Evolutionary conservation across 2,329 filamentous ascomycete genomes (phyloP).

Genomic region (Ascomycota sp.): DNA sequence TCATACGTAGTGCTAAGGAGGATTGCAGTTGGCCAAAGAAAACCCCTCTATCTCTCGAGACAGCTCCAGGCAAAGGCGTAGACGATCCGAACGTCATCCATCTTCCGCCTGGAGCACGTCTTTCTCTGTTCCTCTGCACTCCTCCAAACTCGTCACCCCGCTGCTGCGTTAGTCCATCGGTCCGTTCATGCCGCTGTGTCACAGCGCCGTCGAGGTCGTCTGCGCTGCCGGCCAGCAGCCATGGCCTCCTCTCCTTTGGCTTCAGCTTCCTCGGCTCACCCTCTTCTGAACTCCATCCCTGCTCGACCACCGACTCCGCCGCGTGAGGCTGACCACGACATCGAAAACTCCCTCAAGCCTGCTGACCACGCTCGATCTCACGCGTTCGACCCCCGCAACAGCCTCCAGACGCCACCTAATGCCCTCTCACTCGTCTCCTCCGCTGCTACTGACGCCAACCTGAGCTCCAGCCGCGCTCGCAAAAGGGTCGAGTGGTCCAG

Average conservation of each 20-base stretch:
- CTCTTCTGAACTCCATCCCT: conserved; percentile 27
- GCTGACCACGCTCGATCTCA: conserved; percentile 14
- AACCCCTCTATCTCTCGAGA: no score
- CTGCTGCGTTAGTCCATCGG: no score
- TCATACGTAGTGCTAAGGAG: no score
- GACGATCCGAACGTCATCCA: no score
- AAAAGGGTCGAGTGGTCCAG: conserved; percentile 37
- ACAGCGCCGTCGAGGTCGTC: conserved; percentile 16
- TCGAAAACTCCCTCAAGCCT: conserved; percentile 14
- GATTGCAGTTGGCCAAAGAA: no score
- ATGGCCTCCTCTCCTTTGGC: conserved; percentile 21
- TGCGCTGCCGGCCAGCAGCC: conserved; percentile 15
- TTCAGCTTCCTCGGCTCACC: conserved; percentile 10
- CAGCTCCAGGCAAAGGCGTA: no score
- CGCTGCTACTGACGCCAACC: conserved; percentile 18
- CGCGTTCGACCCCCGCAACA: conserved; percentile 15
- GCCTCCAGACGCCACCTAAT: conserved; percentile 28
- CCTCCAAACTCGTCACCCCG: no score
- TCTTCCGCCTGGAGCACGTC: no score
- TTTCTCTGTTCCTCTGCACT: no score
- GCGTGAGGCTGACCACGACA: conserved; percentile 24
- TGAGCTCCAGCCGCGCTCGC: conserved; percentile 20
- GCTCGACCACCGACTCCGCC: conserved; percentile 45
- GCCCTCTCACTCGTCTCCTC: conserved; percentile 21
- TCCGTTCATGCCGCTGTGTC: conserved; percentile 2